Evolutionary conservation across 495 filamentous ascomycete species (phyloP).

Genomic region (Echria macrotheca): DNA sequence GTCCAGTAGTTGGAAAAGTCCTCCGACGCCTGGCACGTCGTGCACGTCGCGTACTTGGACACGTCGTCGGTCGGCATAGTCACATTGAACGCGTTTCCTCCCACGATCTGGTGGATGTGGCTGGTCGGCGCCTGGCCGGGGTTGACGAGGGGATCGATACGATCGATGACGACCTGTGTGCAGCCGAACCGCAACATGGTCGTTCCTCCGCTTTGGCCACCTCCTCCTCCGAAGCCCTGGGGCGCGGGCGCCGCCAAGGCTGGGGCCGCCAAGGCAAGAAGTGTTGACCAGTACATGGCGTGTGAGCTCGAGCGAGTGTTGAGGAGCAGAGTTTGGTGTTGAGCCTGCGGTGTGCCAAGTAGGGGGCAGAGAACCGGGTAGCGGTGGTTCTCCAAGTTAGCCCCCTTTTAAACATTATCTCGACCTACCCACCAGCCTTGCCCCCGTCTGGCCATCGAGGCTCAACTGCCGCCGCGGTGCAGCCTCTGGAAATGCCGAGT

Average conservation of each 20-base stretch:
- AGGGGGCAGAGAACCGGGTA: not conserved
- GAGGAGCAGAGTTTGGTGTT: no score
- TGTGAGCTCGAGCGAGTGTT: slow-evolving; percentile 3
- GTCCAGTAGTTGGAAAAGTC: slow-evolving; percentile 37
- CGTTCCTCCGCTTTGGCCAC: slow-evolving; percentile 2
- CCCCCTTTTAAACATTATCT: slow-evolving; percentile 7
- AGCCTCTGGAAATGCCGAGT: slow-evolving; percentile 20
- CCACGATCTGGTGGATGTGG: slow-evolving; percentile 45
- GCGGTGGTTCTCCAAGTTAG: not conserved
- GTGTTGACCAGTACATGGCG: slow-evolving; percentile 35
- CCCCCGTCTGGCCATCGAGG: no score
- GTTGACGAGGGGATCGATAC: slow-evolving; percentile 40
- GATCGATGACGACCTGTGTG: slow-evolving; percentile 39
- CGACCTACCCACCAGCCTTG: no score
- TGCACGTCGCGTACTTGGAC: slow-evolving; percentile 28
- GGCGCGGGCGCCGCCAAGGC: slow-evolving; percentile 33
- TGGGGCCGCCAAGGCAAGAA: slow-evolving; percentile 33
- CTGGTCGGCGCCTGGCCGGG: slow-evolving; percentile 32
- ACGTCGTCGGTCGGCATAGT: slow-evolving; percentile 38
- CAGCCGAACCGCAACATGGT: slow-evolving; percentile 47
- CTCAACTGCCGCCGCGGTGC: slow-evolving; percentile 23
- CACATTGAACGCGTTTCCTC: slow-evolving; percentile 45
- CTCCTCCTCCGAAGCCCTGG: slow-evolving; percentile 2
- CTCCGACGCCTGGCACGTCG: slow-evolving; percentile 19
- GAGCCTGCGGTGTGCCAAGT: not conserved